Evolutionary conservation across 371 early-diverging fungal species (phyloP), one percentile per base, ranked within the genome.

Genomic region (Mortierella sp.): DNA sequence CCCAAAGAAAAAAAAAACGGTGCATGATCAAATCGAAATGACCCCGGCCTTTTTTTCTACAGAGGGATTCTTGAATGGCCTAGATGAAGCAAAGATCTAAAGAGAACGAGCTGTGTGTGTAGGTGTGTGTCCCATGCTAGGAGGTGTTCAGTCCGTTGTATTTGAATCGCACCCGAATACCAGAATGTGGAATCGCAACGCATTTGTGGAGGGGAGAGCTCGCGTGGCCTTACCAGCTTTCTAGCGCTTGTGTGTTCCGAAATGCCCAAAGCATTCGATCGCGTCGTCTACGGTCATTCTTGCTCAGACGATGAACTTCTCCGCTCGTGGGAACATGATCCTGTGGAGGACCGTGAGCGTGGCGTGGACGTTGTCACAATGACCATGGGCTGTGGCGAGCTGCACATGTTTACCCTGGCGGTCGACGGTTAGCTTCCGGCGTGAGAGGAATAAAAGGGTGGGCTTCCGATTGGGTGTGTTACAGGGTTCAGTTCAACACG

Each of bases 101-200:
- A 34, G 10, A 10, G 34, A 34, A 10, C 34, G 7, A 34, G n/a
- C n/a, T 39, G 39, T 39, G 39, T 43, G 45, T 16, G 5, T 16
- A 43, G 16, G 45, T 19, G 9, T 5, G 16, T 43, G n/a, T 43
- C 45, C 10, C 24, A 10, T 26, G 48, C 7, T 48, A 18, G 8
- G 48, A 18, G 3, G 10, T 8, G 6, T n/a, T n/a, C 45, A 45
- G 24, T 34, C 48, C 48, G 48, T 48, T 48, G 48, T 48, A 8
- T 48, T 48, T 24, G 23, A 48, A 26, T 48, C 26, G 24, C 34
- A 19, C 48, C 24, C 3, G 24, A 48, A 21, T 23, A 24, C 10
- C 48, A 48, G 48, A 48, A 48, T 48, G 10, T 48, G 48, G 48
- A 48, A 48, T 48, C 34, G 4, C 34, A 34, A 34, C 34, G 34